A percentile compares a stretch with the other conserved stretches of the same genome.
Evolutionary conservation across 2,329 filamentous ascomycete genomes (phyloP).

Genomic region (Aspergillus neotritici): DNA sequence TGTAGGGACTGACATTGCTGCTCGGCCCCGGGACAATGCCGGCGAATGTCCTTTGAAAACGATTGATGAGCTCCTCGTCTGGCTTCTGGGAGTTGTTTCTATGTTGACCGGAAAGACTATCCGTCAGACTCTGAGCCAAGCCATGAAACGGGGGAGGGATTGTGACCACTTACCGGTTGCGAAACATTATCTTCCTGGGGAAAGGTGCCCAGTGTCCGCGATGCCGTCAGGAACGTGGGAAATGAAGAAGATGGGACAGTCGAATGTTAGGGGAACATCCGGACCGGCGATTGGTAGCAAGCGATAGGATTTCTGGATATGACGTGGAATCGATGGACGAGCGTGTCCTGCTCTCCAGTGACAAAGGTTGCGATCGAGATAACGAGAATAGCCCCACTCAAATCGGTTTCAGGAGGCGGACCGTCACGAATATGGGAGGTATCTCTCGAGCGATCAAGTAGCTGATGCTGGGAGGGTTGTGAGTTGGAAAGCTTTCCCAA

Average conservation of each 20-base stretch:
- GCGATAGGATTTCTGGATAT: background rate
- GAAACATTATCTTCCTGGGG: slow-evolving; percentile 37
- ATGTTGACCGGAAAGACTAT: slow-evolving; percentile 7
- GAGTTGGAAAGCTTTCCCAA: no score
- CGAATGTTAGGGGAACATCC: slow-evolving; percentile 9
- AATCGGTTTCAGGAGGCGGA: background rate
- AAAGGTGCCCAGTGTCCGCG: slow-evolving; percentile 1
- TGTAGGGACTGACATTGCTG: slow-evolving; percentile 22
- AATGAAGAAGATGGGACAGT: background rate
- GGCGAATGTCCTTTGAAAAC: slow-evolving; percentile 78
- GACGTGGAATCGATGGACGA: background rate
- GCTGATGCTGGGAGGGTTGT: no score
- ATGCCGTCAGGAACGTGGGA: background rate
- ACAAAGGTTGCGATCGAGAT: background rate
- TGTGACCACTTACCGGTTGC: slow-evolving; percentile 40
- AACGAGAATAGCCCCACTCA: background rate
- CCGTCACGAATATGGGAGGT: no score
- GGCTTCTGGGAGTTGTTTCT: slow-evolving; percentile 81
- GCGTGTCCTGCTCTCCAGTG: no score
- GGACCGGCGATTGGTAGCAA: slow-evolving; percentile 1
- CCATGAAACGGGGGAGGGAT: slow-evolving; percentile 1
- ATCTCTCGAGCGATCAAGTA: no score
- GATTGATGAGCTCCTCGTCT: slow-evolving; percentile 73
- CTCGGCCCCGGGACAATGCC: slow-evolving; percentile 53
- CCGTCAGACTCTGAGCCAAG: slow-evolving; percentile 6